Percentiles rank a stretch among this genome's conserved stretches.
These are phyloP conservation scores for Anisodus tanguticus DNA, from an alignment of 257 asterid species.

Conservation along the genomic window DNA sequence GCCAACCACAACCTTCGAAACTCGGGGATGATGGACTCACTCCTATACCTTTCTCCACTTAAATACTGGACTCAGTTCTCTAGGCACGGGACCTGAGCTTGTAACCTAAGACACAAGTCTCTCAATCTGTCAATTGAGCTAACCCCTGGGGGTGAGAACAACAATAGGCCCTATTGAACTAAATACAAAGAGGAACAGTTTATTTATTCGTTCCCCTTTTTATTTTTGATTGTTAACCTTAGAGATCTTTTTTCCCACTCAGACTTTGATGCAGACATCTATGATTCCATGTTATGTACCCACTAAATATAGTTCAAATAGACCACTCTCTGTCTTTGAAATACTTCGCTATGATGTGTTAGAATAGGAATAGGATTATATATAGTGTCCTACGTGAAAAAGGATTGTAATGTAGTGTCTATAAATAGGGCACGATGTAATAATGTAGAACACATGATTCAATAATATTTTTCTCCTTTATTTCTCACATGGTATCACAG, in stretches of 20 bases:
- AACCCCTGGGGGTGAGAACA: neutral
- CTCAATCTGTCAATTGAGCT: constrained; percentile 3
- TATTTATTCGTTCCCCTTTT: neutral
- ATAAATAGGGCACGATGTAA: too few relatives aligned
- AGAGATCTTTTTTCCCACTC: neutral
- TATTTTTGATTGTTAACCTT: neutral
- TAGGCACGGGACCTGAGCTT: neutral
- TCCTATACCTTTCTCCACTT: neutral
- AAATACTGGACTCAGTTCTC: neutral
- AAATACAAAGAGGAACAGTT: constrained; percentile 13
- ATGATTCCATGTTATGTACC: neutral
- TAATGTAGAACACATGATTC: too few relatives aligned
- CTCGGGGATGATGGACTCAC: neutral
- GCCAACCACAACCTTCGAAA: neutral
- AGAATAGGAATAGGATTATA: too few relatives aligned
- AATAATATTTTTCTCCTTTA: too few relatives aligned
- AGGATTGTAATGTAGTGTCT: too few relatives aligned
- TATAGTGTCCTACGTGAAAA: too few relatives aligned
- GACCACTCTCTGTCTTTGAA: too few relatives aligned
- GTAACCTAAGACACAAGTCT: neutral
- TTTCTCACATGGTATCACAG: too few relatives aligned
- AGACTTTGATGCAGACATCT: neutral
- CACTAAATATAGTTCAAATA: too few relatives aligned
- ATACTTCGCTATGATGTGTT: too few relatives aligned
- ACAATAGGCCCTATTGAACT: neutral